These are phyloP conservation scores for Hysterium pulicare DNA, from an alignment of 2,329 filamentous ascomycete genomes.

Conservation along the genomic window DNA sequence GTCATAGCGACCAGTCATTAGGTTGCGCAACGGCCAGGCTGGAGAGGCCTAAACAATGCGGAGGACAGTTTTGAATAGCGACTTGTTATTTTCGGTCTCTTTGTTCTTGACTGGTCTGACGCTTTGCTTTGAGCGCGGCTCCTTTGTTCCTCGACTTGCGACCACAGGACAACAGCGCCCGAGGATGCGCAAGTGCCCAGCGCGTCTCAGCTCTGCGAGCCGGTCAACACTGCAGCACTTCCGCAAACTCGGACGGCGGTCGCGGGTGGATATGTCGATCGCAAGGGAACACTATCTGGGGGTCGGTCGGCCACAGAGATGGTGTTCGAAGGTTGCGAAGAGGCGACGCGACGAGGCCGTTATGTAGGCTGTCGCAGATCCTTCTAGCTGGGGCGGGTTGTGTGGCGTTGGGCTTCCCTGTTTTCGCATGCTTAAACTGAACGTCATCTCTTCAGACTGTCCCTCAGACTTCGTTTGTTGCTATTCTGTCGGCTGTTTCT, in stretches of 20 bases:
- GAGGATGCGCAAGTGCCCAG: constrained; percentile 17
- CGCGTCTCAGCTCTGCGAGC: constrained; percentile 18
- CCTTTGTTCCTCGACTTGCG: constrained; percentile 38
- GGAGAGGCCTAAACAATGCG: constrained; percentile 33
- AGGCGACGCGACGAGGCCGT: constrained; percentile 20
- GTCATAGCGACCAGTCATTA: constrained; percentile 38
- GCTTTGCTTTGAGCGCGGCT: constrained; percentile 25
- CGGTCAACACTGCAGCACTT: neutral
- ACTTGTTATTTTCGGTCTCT: constrained; percentile 27
- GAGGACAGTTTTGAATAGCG: constrained; percentile 21
- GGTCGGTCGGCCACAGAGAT: constrained; percentile 32
- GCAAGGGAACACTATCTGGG: constrained; percentile 38
- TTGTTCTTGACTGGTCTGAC: constrained; percentile 29
- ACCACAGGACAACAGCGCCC: constrained; percentile 26
- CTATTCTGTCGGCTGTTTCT: too few species aligned
- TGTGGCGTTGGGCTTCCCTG: constrained; percentile 28
- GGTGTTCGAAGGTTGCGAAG: constrained; percentile 25
- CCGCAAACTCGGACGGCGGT: constrained; percentile 11
- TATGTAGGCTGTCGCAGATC: constrained; percentile 30
- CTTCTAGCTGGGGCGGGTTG: constrained; percentile 7
- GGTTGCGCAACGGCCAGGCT: constrained; percentile 31
- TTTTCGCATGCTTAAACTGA: constrained; percentile 17
- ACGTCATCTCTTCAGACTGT: constrained; percentile 4
- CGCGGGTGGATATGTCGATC: constrained; percentile 26
- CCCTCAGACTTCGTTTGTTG: too few species aligned